phyloP scores from a whole-genome alignment of 208 protist species.

The Zelonia costaricensis region DNA sequence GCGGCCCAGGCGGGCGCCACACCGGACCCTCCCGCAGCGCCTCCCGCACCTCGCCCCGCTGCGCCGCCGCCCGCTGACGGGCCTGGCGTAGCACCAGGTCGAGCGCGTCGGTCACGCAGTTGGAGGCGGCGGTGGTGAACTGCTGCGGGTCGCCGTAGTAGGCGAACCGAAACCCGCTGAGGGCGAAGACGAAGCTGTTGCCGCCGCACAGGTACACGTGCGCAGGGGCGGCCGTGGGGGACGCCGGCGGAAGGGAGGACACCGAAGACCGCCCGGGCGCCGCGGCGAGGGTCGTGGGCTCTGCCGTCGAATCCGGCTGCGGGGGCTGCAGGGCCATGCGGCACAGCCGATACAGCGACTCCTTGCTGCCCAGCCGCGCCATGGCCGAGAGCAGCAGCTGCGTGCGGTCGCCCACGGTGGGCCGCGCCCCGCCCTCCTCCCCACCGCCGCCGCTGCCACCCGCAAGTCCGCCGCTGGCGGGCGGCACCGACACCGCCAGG shows the following conservation, averaged over 20 bases:
- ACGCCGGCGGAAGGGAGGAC: neutral
- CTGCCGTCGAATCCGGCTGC: neutral
- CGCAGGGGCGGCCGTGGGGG: conserved; percentile 1
- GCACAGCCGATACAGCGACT: conserved; percentile 16
- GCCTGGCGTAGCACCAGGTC: conserved; percentile 22
- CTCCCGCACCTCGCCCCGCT: conserved; percentile 1
- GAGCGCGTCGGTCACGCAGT: conserved; percentile 27
- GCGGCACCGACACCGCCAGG: neutral
- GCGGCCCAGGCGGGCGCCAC: conserved; percentile 7
- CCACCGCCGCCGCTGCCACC: no score
- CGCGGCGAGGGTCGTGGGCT: no score
- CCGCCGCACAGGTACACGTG: conserved; percentile 44
- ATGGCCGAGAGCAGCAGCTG: conserved; percentile 14
- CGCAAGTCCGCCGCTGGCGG: no score
- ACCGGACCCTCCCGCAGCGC: conserved; percentile 1
- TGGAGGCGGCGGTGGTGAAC: conserved; percentile 28
- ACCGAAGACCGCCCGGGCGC: neutral
- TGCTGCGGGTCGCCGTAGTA: conserved; percentile 39
- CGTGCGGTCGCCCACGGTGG: conserved; percentile 5
- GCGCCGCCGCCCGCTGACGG: conserved; percentile 14
- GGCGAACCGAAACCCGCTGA: conserved; percentile 51
- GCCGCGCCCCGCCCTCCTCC: neutral
- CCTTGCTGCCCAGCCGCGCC: conserved; percentile 16
- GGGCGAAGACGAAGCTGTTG: conserved; percentile 43
- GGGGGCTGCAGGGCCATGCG: conserved; percentile 15